A percentile compares a stretch with the other conserved stretches of the same genome.
Evolutionary conservation across 495 filamentous ascomycete species (phyloP).

Genomic region (Penicillium canariense): DNA sequence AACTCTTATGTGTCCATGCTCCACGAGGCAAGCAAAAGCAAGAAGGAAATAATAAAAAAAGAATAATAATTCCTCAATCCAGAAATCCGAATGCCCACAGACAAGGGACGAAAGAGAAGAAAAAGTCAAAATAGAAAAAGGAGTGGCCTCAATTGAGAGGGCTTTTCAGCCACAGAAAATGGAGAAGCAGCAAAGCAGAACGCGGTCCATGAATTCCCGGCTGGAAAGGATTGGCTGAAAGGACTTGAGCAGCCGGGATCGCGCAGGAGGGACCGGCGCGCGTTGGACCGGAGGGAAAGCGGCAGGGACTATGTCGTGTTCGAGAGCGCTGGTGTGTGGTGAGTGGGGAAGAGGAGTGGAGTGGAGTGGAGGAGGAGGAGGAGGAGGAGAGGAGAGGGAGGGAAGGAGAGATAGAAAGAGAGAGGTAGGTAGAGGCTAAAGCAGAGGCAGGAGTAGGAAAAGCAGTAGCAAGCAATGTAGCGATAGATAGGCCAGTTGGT

Average conservation of each 20-base stretch:
- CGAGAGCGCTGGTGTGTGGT: constrained; percentile 20
- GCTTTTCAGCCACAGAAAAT: constrained; percentile 25
- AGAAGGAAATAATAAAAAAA: not conserved
- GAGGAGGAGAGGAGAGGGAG: not conserved
- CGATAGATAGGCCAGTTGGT: not conserved
- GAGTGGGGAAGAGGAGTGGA: not conserved
- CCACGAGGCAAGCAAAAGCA: not conserved
- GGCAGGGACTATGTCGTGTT: constrained; percentile 33
- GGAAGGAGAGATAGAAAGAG: not conserved
- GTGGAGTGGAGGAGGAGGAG: constrained; percentile 10
- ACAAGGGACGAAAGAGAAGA: constrained; percentile 1
- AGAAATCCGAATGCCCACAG: not conserved
- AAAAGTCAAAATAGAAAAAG: constrained; percentile 9
- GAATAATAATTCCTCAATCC: not conserved
- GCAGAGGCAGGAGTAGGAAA: not conserved
- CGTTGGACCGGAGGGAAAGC: constrained; percentile 34
- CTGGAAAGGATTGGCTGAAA: constrained; percentile 26
- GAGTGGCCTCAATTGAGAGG: constrained; percentile 14
- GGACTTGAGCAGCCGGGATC: constrained; percentile 39
- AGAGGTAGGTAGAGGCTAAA: not conserved
- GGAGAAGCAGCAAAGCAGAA: constrained; percentile 18
- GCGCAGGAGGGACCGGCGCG: constrained; percentile 31
- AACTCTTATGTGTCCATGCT: constrained; percentile 10
- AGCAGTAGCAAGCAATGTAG: not conserved
- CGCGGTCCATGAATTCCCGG: constrained; percentile 19